Conservation (phyloP, 2,329 filamentous ascomycete genomes). For the Zalaria sp. region DNA sequence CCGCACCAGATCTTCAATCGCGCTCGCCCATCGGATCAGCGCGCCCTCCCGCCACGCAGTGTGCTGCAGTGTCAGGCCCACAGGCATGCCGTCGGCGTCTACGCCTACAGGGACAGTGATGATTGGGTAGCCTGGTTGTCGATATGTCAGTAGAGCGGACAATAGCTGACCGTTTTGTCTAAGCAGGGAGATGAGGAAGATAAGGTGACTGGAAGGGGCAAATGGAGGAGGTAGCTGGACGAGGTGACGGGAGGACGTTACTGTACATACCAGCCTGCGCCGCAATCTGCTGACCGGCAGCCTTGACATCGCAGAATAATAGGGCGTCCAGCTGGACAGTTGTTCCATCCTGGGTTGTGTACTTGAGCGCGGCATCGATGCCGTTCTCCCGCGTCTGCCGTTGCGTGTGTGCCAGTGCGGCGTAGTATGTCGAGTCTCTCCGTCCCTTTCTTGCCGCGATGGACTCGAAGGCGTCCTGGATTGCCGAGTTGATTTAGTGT, state of each 20-base stretch:
- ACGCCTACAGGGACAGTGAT: conserved; percentile 17
- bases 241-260: neutral
- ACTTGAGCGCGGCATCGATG: conserved; percentile 15
- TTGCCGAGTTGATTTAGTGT: too few relatives aligned
- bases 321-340: conserved; percentile 13
- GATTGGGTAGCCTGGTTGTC: conserved; percentile 14
- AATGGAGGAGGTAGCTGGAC: neutral
- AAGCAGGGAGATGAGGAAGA: too few relatives aligned
- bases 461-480: conserved; percentile 10
- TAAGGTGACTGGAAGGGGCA: too few relatives aligned
- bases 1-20: conserved; percentile 16
- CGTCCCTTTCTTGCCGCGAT: conserved; percentile 8
- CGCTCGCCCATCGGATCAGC: conserved; percentile 28
- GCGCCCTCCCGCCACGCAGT: conserved; percentile 15
- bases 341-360: conserved; percentile 14
- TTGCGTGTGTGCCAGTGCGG: conserved; percentile 14
- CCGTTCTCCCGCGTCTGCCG: conserved; percentile 14
- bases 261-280: conserved; percentile 12
- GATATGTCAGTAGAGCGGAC: neutral
- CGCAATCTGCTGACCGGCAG: conserved; percentile 17
- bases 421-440: conserved; percentile 12
- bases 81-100: conserved; percentile 40
- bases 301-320: conserved; percentile 16
- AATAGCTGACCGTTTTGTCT: too few relatives aligned
- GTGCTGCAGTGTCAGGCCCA: conserved; percentile 39